Percentiles rank a stretch among this genome's conserved stretches.
These are phyloP conservation scores for Nicotiana knightiana DNA, from an alignment of 257 asterid genomes.

Conservation along the genomic window DNA sequence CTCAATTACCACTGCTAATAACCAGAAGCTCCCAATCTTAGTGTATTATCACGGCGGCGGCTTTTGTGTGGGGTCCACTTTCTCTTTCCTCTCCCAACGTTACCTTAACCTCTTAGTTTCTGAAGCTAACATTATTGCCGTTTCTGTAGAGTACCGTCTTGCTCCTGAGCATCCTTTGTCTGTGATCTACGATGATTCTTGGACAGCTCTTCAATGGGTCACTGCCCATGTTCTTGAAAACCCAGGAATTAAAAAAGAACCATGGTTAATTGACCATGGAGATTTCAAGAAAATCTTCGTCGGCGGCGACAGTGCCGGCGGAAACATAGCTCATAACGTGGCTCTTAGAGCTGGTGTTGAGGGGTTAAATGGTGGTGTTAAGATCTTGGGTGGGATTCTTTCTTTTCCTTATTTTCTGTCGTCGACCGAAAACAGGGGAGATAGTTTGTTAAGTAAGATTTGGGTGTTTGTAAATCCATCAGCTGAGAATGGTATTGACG, in stretches of 20 bases:
- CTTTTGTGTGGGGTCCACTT: slow-evolving; percentile 25
- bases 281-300: slow-evolving; percentile 1
- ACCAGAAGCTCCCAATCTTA: slow-evolving; percentile 26
- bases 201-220: slow-evolving; percentile 32
- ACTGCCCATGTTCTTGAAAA: slow-evolving; percentile 2
- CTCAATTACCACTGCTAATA: neutral
- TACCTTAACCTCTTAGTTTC: slow-evolving; percentile 9
- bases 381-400: slow-evolving; percentile 15
- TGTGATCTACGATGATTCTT: neutral
- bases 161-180: neutral
- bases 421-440: neutral
- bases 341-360: slow-evolving; percentile 11
- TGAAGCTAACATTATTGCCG: neutral
- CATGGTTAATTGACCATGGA: slow-evolving; percentile 10
- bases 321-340: slow-evolving; percentile 17
- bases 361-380: neutral
- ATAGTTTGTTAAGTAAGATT: neutral
- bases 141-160: slow-evolving; percentile 23
- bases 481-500: slow-evolving; percentile 4
- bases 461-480: neutral
- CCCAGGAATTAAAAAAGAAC: neutral
- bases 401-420: slow-evolving; percentile 13
- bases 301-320: slow-evolving; percentile 25
- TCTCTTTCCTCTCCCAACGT: slow-evolving; percentile 14
- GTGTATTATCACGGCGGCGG: slow-evolving; percentile 21